phyloP scores from a whole-genome alignment of 257 asterid species.

The Solanum tarijense region DNA sequence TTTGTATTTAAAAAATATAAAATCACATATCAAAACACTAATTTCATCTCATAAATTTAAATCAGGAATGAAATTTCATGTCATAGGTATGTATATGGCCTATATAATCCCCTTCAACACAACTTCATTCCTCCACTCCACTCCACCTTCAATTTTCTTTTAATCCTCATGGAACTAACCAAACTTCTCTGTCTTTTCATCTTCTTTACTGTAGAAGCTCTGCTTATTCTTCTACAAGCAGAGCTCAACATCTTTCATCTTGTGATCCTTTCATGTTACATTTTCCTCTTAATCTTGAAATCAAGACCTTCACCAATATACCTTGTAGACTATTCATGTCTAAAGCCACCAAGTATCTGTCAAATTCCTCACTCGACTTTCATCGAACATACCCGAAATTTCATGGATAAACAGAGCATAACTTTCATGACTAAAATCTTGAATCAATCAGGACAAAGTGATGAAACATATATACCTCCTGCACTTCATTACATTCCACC shows the following conservation, averaged over 20 bases:
- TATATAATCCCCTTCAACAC: not conserved
- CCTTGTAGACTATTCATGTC: slow-evolving; percentile 59
- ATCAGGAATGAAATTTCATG: too few relatives aligned
- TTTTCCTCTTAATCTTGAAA: not conserved
- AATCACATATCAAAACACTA: too few relatives aligned
- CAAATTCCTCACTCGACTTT: slow-evolving; percentile 45
- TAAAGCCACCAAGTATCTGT: slow-evolving; percentile 54
- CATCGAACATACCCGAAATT: slow-evolving; percentile 43
- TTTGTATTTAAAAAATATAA: too few relatives aligned
- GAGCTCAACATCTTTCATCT: not conserved
- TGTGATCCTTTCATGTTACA: not conserved
- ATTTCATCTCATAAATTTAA: too few relatives aligned
- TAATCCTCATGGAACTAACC: not conserved
- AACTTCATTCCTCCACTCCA: not conserved
- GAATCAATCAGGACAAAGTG: slow-evolving; percentile 58
- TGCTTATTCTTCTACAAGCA: not conserved
- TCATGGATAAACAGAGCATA: slow-evolving; percentile 34
- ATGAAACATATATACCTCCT: slow-evolving; percentile 65
- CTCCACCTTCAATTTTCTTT: not conserved
- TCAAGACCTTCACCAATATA: slow-evolving; percentile 28
- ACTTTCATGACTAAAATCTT: slow-evolving; percentile 57
- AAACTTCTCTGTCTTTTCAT: not conserved
- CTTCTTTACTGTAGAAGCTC: not conserved
- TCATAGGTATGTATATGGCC: not conserved
- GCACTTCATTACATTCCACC: slow-evolving; percentile 63